Evolutionary conservation across 306 rosid genomes (phyloP).

Genomic region (Vachellia collinsii): DNA sequence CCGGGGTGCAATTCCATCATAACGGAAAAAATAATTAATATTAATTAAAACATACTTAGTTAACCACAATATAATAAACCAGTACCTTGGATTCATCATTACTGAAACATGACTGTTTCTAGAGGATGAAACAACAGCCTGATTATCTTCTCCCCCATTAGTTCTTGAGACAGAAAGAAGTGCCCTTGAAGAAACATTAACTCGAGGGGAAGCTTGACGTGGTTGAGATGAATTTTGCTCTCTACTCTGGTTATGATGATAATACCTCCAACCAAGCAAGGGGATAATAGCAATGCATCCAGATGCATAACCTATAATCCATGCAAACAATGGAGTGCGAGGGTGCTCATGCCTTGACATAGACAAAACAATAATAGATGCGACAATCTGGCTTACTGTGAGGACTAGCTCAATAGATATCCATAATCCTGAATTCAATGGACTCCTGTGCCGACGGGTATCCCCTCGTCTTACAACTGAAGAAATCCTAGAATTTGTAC

Average conservation of each 20-base stretch:
- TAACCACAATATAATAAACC: constrained; percentile 37
- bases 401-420: constrained; percentile 86
- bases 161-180: constrained; percentile 66
- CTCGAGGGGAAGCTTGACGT: constrained; percentile 76
- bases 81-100: constrained; percentile 71
- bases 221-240: constrained; percentile 74
- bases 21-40: not conserved
- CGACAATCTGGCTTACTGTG: constrained; percentile 83
- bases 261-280: constrained; percentile 92
- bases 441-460: constrained; percentile 76
- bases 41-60: constrained; percentile 10
- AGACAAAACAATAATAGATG: constrained; percentile 75
- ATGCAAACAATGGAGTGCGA: constrained; percentile 73
- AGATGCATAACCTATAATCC: constrained; percentile 91
- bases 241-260: constrained; percentile 67
- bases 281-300: constrained; percentile 96
- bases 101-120: constrained; percentile 59
- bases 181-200: constrained; percentile 68
- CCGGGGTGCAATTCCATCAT: not conserved
- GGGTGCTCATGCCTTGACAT: constrained; percentile 86
- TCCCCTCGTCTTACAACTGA: constrained; percentile 73
- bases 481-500: constrained; percentile 67
- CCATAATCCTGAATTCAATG: constrained; percentile 92
- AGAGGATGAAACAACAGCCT: constrained; percentile 49
- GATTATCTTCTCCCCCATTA: constrained; percentile 71